Base-by-base conservation (phyloP, 768 basidiomycete genomes). In the Pisolithus albus region DNA sequence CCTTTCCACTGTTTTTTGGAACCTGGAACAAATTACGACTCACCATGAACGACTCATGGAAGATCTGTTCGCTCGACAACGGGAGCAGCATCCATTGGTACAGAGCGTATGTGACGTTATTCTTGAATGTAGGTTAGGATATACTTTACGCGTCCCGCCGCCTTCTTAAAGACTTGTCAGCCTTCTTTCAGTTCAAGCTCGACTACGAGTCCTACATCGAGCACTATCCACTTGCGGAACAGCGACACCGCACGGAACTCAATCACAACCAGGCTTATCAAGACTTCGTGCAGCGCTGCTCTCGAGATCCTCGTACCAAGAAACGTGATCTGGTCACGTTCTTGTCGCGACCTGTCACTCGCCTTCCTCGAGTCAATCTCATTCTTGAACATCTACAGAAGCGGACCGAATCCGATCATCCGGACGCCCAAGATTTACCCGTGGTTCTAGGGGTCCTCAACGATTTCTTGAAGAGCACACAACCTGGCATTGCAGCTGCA, bases 401-500 rank as follows among this genome's bases (percentile, higher is more conserved):
- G 59, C 64, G 79, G 38, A 88, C 86, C 0, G 80, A 82, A n/a
- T 50, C 72, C 19, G 80, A 82, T n/a, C 89, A 92, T 63, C 84
- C 85, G 0, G 92, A 95, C 65, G 62, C 79, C 41, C 87, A 92
- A 53, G 80, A 78, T 4, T 73, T 94, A 7, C 89, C 90, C 1
- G 73, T 90, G 5, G 79, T 88, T 16, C 61, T 88, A 23, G 75
- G 75, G 9, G 78, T 92, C 3, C 59, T 94, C 49, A 80, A 75
- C 28, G 79, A 83, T 43, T 84, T 82, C 55, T 76, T 95, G 53
- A 91, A 88, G 73, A 84, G 84, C 56, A 89, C 89, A 0, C 85
- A 94, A 60, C 91, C 91, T 1, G 92, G 92, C 4, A 93, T 95
- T 53, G 88, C 83, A 53, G 88, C 84, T n/a, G 89, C 92, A 1